Conservation (phyloP, 495 filamentous ascomycete genomes). For the Hyaloscypha variabilis region DNA sequence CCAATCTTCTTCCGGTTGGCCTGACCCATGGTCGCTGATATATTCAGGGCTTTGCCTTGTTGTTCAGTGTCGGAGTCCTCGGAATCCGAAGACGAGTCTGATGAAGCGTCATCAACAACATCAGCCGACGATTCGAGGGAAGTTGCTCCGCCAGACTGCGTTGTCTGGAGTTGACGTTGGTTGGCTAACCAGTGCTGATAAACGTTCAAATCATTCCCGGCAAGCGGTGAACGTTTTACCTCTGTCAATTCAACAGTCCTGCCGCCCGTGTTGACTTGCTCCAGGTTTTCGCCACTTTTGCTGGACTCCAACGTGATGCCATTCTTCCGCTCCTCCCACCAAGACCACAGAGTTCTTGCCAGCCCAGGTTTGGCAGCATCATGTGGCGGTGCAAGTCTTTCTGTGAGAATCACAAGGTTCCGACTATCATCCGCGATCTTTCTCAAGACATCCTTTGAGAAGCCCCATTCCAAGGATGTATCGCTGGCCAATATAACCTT, state of each 20-base stretch:
- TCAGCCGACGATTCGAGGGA: constrained; percentile 72
- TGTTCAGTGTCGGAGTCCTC: constrained; percentile 89
- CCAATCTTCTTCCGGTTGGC: constrained; percentile 80
- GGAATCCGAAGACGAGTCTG: constrained; percentile 76
- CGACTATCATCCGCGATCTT: constrained; percentile 70
- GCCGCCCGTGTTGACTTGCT: constrained; percentile 68
- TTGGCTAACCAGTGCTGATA: constrained; percentile 93
- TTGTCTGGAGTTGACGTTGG: constrained; percentile 75
- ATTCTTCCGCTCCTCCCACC: constrained; percentile 69
- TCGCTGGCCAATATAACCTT: constrained; percentile 93
- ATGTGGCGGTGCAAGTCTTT: constrained; percentile 51
- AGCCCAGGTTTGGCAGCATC: constrained; percentile 45
- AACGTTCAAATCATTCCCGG: constrained; percentile 70
- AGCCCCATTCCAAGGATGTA: constrained; percentile 90
- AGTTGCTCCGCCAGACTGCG: constrained; percentile 66
- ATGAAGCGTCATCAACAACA: constrained; percentile 80
- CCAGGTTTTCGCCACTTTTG: constrained; percentile 59
- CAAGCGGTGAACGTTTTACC: constrained; percentile 63
- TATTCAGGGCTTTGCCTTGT: constrained; percentile 90
- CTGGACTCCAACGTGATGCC: constrained; percentile 62
- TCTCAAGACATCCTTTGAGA: constrained; percentile 83
- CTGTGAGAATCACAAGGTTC: constrained; percentile 86
- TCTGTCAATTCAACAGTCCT: constrained; percentile 60
- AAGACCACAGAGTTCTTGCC: constrained; percentile 67
- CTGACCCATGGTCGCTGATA: constrained; percentile 78